Evolutionary conservation across 2,329 filamentous ascomycete genomes (phyloP), one percentile per base, ranked within the genome.

Genomic region (Trichoderma cornu-damae): DNA sequence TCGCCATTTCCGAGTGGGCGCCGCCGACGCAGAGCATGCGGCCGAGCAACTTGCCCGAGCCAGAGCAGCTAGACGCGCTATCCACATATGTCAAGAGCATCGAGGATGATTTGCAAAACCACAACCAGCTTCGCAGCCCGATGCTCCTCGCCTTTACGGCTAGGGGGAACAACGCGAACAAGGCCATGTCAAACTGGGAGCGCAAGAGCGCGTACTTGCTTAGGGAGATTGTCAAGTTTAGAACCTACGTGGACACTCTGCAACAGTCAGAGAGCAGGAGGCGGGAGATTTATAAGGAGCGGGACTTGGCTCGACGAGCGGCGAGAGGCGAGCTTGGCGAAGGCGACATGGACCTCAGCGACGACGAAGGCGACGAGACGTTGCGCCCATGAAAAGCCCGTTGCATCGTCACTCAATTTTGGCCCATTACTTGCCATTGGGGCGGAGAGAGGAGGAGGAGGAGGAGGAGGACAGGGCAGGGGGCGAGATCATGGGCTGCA

Each of bases 101-200:
- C 55, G 92, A 96, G 67, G 84, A 86, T 11, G 94, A 99, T 65
- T 77, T 97, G 48, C 82, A 90, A 69, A 80, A 81, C 61, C 94
- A 99, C 73, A 96, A 97, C 67, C 88, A 92, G 69, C 78, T 97
- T 62, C 86, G 94, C 63, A 85, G 85, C 58, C 86, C 90, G 2
- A 94, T 97, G 87, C 80, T 92, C 56, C 80, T 96, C 55, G 91
- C 94, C 7, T 97, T 95, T 69, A 91, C 90, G 12, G 88, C 90
- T 3, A 84, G 91, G 28, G 88, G 93, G 60, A 80, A 84, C 35
- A 97, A 97, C 67, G 83, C 86, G 14, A 78, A 77, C 61, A 92
- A 88, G 72, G 90, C 93, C 14, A 93, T 97, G 88, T 81, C 86
- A 18, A 99, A 99, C 72, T 99, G 94, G 93, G 92, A 99, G 77